Evolutionary conservation across 2,329 filamentous ascomycete genomes (phyloP).

Genomic region (Kalmusia sp.): DNA sequence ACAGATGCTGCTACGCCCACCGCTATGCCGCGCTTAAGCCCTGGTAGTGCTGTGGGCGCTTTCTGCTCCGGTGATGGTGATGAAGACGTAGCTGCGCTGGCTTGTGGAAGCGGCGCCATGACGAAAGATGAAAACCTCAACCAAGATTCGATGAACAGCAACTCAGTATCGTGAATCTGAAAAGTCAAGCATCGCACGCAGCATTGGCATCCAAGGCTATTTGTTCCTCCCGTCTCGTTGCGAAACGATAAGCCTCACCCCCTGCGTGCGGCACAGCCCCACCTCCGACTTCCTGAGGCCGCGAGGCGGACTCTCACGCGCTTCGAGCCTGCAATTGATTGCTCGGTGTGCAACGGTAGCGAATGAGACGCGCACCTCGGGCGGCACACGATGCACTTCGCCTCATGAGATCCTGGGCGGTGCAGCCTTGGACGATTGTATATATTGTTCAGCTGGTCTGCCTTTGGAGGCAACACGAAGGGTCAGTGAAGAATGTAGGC

Average conservation of each 20-base stretch:
- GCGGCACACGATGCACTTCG: not conserved
- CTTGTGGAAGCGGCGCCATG: slow-evolving; percentile 10
- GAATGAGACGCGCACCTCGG: not conserved
- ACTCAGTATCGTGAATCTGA: not conserved
- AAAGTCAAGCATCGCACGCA: not conserved
- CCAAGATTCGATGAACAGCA: not conserved
- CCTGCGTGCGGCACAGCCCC: slow-evolving; percentile 9
- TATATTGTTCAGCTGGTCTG: slow-evolving; percentile 5
- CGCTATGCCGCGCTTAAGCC: slow-evolving; percentile 38
- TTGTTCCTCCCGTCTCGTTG: not conserved
- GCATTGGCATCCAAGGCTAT: slow-evolving; percentile 1
- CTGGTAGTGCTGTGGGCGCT: slow-evolving; percentile 23
- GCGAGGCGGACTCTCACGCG: slow-evolving; percentile 4
- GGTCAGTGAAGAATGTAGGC: not conserved
- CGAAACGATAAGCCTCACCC: slow-evolving; percentile 6
- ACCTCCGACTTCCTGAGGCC: not conserved
- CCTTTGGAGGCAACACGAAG: slow-evolving; percentile 7
- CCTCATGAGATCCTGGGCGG: not conserved
- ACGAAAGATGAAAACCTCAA: not conserved
- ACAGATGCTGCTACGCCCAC: slow-evolving; percentile 35
- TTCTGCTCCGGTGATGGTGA: slow-evolving; percentile 1
- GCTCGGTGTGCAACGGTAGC: not conserved
- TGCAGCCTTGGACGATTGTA: not conserved
- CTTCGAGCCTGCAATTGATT: slow-evolving; percentile 6
- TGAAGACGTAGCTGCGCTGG: not conserved